Evolutionary conservation across 2,329 filamentous ascomycete genomes (phyloP).

Genomic region (Fusarium caatingaense): DNA sequence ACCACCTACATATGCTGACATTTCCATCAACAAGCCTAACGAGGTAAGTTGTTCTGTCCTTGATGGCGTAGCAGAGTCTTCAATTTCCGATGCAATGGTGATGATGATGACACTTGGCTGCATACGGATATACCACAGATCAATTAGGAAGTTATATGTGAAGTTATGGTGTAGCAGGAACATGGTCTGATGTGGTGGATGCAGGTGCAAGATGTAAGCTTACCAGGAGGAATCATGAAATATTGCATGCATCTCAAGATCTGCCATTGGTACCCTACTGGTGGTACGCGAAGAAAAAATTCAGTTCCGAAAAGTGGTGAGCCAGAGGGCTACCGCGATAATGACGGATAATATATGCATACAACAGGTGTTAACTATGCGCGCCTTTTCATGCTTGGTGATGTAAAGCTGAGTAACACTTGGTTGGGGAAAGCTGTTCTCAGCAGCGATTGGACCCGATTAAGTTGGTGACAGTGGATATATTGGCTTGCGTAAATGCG

Average conservation of each 20-base stretch:
- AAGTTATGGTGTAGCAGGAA: constrained; percentile 3
- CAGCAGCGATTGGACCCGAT: constrained; percentile 31
- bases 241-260: constrained; percentile 22
- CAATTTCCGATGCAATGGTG: neutral
- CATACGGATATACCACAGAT: constrained; percentile 11
- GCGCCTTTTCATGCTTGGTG: neutral
- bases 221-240: constrained; percentile 11
- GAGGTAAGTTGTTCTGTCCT: neutral
- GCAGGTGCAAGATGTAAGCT: constrained; percentile 21
- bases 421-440: constrained; percentile 4
- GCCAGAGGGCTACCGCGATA: constrained; percentile 11
- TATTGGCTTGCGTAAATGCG: constrained; percentile 5
- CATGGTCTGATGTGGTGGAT: constrained; percentile 23
- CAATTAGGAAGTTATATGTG: constrained; percentile 1
- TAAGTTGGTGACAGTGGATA: constrained; percentile 28
- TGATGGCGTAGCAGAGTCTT: constrained; percentile 4
- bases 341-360: constrained; percentile 2
- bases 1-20: constrained; percentile 6
- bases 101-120: neutral
- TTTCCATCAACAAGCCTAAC: neutral
- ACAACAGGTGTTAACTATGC: constrained; percentile 6
- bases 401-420: constrained; percentile 24
- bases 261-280: constrained; percentile 9
- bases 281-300: neutral
- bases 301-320: constrained; percentile 6